Conservation (phyloP, 129 eudicot genomes). For the Flaveria linearis region DNA sequence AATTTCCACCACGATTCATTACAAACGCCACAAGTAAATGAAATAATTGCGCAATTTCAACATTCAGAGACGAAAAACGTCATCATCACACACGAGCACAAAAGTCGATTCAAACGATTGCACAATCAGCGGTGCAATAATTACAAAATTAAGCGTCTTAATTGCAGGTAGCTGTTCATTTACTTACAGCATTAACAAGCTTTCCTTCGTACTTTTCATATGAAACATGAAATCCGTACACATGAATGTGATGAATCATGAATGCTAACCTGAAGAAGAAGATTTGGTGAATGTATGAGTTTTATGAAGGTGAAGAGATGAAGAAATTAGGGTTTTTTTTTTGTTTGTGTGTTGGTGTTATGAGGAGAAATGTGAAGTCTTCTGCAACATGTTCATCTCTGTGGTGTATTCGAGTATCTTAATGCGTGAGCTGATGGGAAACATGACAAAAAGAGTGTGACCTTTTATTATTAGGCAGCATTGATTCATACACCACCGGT, state of each 20-base stretch:
- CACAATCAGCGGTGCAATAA: slow-evolving; percentile 25
- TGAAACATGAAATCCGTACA: not conserved
- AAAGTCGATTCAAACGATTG: not conserved
- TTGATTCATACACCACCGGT: too few species aligned
- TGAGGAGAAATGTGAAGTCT: too few species aligned
- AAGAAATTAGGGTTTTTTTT: slow-evolving; percentile 26
- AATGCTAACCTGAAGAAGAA: not conserved
- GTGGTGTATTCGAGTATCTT: slow-evolving; percentile 23
- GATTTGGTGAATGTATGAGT: not conserved
- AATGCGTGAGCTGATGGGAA: slow-evolving; percentile 31
- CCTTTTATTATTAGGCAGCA: too few species aligned
- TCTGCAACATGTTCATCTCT: too few species aligned
- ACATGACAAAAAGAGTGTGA: slow-evolving; percentile 51
- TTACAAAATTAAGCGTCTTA: slow-evolving; percentile 8
- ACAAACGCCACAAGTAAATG: slow-evolving; percentile 31
- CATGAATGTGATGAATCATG: slow-evolving; percentile 15
- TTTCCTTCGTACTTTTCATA: not conserved
- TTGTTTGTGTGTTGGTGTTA: not conserved
- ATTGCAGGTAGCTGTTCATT: slow-evolving; percentile 3
- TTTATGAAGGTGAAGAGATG: slow-evolving; percentile 19
- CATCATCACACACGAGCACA: not conserved
- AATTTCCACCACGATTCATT: slow-evolving; percentile 22
- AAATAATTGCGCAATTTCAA: slow-evolving; percentile 32
- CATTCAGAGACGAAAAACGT: slow-evolving; percentile 18
- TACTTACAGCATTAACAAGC: not conserved